These are phyloP conservation scores for Helotiales sp. DNA, from an alignment of 2,329 filamentous ascomycete species.

Conservation along the genomic window DNA sequence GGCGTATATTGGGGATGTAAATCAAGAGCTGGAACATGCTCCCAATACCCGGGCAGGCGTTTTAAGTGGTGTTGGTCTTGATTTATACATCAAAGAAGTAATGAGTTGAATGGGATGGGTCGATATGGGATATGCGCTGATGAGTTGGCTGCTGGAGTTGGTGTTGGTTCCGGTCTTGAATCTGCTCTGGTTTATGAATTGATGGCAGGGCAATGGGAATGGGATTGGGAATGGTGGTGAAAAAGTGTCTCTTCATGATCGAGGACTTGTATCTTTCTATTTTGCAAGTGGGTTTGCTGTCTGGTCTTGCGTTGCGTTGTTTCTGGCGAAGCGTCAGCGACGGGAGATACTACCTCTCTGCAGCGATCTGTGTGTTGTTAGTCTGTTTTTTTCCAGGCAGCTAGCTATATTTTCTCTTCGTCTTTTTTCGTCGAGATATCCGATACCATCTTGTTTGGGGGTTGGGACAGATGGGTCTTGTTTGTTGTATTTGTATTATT, in stretches of 20 bases:
- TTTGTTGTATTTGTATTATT: constrained; percentile 25
- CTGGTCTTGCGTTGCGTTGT: no score
- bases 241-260: no score
- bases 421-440: constrained; percentile 18
- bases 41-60: constrained; percentile 17
- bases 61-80: constrained; percentile 12
- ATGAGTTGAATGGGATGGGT: neutral
- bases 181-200: no score
- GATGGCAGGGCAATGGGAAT: neutral
- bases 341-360: no score
- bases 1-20: constrained; percentile 21
- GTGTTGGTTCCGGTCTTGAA: constrained; percentile 5
- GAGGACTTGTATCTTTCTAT: no score
- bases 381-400: neutral
- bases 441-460: constrained; percentile 15
- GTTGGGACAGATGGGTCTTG: constrained; percentile 10
- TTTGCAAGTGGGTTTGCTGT: no score
- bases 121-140: constrained; percentile 1
- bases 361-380: constrained; percentile 5
- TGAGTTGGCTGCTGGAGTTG: constrained; percentile 12
- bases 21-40: constrained; percentile 17
- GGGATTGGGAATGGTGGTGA: neutral
- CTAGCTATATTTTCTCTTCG: neutral
- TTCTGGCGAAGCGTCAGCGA: no score
- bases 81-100: neutral